phyloP scores from a whole-genome alignment of 768 basidiomycete species.

The Gelatoporia subvermispora region DNA sequence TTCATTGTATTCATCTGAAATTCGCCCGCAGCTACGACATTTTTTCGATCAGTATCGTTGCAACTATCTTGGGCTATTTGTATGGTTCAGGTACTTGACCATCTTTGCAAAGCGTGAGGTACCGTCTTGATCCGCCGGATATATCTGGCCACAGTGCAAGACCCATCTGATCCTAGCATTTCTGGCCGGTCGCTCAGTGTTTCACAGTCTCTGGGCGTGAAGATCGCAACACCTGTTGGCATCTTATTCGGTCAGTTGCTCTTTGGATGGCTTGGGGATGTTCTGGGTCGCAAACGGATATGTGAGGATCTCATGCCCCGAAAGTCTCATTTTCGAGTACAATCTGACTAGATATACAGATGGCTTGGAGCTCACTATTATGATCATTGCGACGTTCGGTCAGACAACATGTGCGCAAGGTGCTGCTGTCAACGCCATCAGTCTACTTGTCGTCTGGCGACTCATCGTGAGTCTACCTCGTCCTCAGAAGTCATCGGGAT shows the following conservation, averaged over 20 bases:
- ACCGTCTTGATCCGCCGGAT: too few relatives aligned
- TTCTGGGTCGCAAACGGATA: slow-evolving; percentile 37
- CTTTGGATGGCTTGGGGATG: slow-evolving; percentile 43
- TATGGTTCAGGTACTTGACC: slow-evolving; percentile 21
- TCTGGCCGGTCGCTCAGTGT: slow-evolving; percentile 27
- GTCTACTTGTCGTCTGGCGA: slow-evolving; percentile 41
- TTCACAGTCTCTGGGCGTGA: slow-evolving; percentile 45
- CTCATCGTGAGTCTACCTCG: slow-evolving; percentile 39
- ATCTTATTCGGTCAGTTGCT: slow-evolving; percentile 37
- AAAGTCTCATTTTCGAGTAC: not conserved
- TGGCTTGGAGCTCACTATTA: slow-evolving; percentile 38
- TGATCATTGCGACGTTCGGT: slow-evolving; percentile 34
- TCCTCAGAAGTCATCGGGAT: too few relatives aligned
- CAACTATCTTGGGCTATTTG: slow-evolving; percentile 43
- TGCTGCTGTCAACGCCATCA: slow-evolving; percentile 35
- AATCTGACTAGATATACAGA: slow-evolving; percentile 23
- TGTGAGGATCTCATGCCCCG: slow-evolving; percentile 15
- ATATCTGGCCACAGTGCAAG: not conserved
- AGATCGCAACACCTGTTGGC: slow-evolving; percentile 38
- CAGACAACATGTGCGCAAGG: slow-evolving; percentile 35
- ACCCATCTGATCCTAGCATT: not conserved
- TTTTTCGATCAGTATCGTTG: slow-evolving; percentile 41
- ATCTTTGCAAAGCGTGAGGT: not conserved
- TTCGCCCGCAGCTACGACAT: slow-evolving; percentile 26
- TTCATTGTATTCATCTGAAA: not conserved